These are phyloP conservation scores for Guyanaporus albipodus DNA, from an alignment of 768 basidiomycete species.

Conservation along the genomic window DNA sequence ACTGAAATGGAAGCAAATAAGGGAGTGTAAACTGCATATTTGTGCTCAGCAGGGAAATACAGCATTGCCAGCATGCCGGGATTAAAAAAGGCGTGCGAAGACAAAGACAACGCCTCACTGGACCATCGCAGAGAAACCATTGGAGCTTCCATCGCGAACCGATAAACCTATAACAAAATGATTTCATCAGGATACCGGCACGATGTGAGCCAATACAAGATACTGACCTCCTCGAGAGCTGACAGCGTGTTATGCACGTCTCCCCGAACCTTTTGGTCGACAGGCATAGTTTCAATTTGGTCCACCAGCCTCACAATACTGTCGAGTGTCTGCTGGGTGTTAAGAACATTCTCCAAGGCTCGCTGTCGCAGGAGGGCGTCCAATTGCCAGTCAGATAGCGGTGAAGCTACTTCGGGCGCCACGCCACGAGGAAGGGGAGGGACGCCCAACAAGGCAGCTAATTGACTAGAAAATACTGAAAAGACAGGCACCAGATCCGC, in stretches of 20 bases:
- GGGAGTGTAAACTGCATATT: slow-evolving; percentile 94
- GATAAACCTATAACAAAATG: slow-evolving; percentile 21
- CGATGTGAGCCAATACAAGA: neutral
- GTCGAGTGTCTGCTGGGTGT: slow-evolving; percentile 66
- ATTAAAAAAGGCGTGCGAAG: slow-evolving; percentile 92
- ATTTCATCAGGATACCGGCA: slow-evolving; percentile 8
- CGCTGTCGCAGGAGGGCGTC: slow-evolving; percentile 73
- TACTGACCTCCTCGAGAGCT: slow-evolving; percentile 67
- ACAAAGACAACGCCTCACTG: slow-evolving; percentile 54
- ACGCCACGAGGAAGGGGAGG: slow-evolving; percentile 54
- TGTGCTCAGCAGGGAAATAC: slow-evolving; percentile 98
- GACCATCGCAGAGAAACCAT: slow-evolving; percentile 52
- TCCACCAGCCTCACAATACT: slow-evolving; percentile 83
- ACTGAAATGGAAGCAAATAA: slow-evolving; percentile 89
- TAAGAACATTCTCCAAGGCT: slow-evolving; percentile 61
- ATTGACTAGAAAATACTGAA: slow-evolving; percentile 62
- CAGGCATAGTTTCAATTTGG: slow-evolving; percentile 90
- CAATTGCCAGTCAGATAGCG: slow-evolving; percentile 72
- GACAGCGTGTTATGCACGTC: slow-evolving; percentile 69
- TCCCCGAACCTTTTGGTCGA: slow-evolving; percentile 68
- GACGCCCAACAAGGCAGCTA: slow-evolving; percentile 78
- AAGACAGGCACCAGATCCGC: slow-evolving; percentile 52
- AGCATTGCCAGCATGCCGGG: slow-evolving; percentile 94
- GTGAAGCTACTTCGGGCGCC: slow-evolving; percentile 20
- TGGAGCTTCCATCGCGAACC: slow-evolving; percentile 17